Conservation (phyloP, 1,139 yeast genomes). For the Geotrichum carabidarum region DNA sequence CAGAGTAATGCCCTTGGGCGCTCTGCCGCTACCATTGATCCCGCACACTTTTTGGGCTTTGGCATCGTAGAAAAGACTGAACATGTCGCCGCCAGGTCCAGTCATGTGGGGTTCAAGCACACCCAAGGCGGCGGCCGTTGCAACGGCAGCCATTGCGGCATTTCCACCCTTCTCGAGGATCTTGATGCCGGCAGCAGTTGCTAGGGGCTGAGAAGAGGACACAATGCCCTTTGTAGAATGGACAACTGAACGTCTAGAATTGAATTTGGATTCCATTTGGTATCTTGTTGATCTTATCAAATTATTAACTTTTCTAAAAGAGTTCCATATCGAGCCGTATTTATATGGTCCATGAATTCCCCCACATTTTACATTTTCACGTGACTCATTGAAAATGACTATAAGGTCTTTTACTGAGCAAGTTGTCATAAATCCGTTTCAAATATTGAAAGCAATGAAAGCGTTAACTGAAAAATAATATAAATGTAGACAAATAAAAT, state of each 20-base stretch:
- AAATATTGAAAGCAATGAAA: no score
- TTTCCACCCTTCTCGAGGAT: conserved; percentile 70
- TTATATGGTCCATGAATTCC: no score
- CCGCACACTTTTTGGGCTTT: conserved; percentile 53
- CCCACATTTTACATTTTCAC: no score
- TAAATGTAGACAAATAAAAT: not conserved
- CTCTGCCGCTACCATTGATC: conserved; percentile 71
- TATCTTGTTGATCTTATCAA: not conserved
- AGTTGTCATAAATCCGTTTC: no score
- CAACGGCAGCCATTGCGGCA: conserved; percentile 74
- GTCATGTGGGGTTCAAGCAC: conserved; percentile 73
- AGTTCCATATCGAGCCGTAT: no score
- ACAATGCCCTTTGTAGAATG: conserved; percentile 73
- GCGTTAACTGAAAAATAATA: no score
- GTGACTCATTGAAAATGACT: no score
- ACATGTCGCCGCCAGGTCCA: conserved; percentile 82
- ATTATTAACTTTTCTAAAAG: no score
- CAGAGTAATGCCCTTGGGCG: conserved; percentile 51
- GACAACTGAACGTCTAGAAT: conserved; percentile 70
- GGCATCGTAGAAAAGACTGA: conserved; percentile 56
- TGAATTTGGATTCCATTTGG: conserved; percentile 32
- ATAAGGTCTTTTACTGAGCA: no score
- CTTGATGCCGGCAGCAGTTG: conserved; percentile 67
- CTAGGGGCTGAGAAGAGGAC: conserved; percentile 70
- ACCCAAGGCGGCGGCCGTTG: conserved; percentile 68